Percentiles rank a stretch among this genome's conserved stretches.
phyloP scores from a whole-genome alignment of 1,284 basidiomycete genomes.

The Trichosporon asahii region DNA sequence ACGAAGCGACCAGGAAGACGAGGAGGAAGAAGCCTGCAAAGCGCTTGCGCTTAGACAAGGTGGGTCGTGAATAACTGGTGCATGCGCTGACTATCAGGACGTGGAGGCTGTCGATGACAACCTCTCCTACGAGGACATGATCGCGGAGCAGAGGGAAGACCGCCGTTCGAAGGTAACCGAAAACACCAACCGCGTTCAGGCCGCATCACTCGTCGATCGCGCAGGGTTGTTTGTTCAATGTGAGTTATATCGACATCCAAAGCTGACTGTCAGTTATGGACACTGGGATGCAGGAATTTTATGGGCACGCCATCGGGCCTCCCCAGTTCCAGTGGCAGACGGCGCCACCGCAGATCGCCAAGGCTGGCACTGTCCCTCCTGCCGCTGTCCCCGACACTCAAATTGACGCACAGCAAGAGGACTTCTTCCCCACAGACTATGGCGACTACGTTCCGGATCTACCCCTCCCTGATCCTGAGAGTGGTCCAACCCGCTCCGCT shows the following conservation, averaged over 20 bases:
- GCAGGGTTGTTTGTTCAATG: slow-evolving; percentile 31
- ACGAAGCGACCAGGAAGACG: slow-evolving; percentile 8
- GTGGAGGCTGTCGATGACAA: slow-evolving; percentile 23
- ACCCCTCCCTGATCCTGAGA: neutral
- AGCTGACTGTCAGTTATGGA: slow-evolving; percentile 32
- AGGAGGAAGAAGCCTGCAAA: slow-evolving; percentile 24
- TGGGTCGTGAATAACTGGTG: slow-evolving; percentile 1
- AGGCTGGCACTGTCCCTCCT: neutral
- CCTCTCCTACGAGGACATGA: slow-evolving; percentile 21
- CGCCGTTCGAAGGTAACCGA: slow-evolving; percentile 9
- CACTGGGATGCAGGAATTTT: slow-evolving; percentile 30
- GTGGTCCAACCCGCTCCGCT: neutral
- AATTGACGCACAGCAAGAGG: neutral
- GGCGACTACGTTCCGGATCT: neutral
- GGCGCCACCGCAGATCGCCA: slow-evolving; percentile 11
- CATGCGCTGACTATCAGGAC: neutral
- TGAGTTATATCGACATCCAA: slow-evolving; percentile 12
- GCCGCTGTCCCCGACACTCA: neutral
- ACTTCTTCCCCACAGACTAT: neutral
- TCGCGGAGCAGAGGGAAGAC: neutral
- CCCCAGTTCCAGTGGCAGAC: slow-evolving; percentile 37
- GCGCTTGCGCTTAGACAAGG: slow-evolving; percentile 21
- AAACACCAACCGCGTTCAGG: slow-evolving; percentile 9
- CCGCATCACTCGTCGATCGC: slow-evolving; percentile 28
- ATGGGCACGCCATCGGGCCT: slow-evolving; percentile 22